Evolutionary conservation across 1,139 yeast genomes (phyloP), one percentile per base, ranked within the genome.

Genomic region (Sugiyamaella grinbergsii): DNA sequence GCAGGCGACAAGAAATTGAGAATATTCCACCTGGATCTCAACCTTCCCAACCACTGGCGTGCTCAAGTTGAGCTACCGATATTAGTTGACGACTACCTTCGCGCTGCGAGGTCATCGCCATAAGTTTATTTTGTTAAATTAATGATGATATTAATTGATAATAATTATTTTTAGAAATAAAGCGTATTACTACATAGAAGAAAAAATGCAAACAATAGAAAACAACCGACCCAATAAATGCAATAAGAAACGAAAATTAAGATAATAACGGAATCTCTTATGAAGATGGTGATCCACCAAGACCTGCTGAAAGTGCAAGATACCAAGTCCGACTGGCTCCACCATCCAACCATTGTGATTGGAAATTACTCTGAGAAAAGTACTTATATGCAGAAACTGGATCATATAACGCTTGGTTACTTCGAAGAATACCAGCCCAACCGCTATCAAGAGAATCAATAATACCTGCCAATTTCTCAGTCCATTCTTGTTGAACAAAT

Each of bases 301-400:
- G 37, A 29, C 52, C 52, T 28, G 89, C 95, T 42, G 86, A 72
- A 63, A 80, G 89, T 0, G 96, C 86, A 59, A 90, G 72, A 47
- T 90, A 80, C 97, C 98, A 91, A 0, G 97, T 86, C 62, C 83
- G 72, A 58, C 95, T 84, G 74, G 89, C 95, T 2, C 98, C 98
- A 52, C 81, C 81, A 64, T 93, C 98, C 54, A 93, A 77, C 71
- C 79, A 81, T 16, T 52, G 51, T 33, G 66, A 58, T 41, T 71
- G 64, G 70, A 83, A 88, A 45, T 64, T 61, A 7, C 72, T 60
- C 18, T 77, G 69, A 5, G 83, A 70, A 69, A 93, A 93, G 71
- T 84, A 91, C 1, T 73, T 63, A 70, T 83, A 90, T 0, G 96
- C 77, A 0, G 77, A 53, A 43, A 64, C 55, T 0, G 98, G 87